Evolutionary conservation across 2,329 filamentous ascomycete species (phyloP), one percentile per base, ranked within the genome.

Genomic region (Hawksworthiomyces lignivorus): DNA sequence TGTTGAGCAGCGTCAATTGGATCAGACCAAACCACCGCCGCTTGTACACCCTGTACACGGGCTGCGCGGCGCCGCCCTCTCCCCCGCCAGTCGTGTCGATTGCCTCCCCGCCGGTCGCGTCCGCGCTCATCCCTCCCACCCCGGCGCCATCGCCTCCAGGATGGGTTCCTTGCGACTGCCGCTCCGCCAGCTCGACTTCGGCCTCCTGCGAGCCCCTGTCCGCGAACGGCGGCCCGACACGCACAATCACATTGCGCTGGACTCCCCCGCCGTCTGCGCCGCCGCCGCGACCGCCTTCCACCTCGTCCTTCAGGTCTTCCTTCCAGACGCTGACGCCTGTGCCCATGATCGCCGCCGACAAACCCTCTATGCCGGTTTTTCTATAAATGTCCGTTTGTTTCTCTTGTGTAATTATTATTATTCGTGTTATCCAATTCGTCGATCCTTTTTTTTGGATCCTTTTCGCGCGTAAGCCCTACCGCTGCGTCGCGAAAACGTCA

Each of bases 11-110:
- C 7, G 88, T 83, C 56, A 97, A 65, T 62, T 95, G 86, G 18
- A 76, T 65, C 39, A 98, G 68, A 1, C 92, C 92, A 59, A 95
- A 85, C 80, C 87, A 98, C 33, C 92, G 76, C 56, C 87, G 76
- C 64, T 84, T 90, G 60, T 97, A 97, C 32, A 61, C 58, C 43
- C 52, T 59, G 50, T 59, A 63, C 29, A 30, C 41, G 14, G 19
- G n/a, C 8, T 21, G 21, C 10, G 26, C 15, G 17, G 17, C 18
- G 31, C 18, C 31, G 5, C 7, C 18, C 18, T 19, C 19, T n/a
- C 15, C 17, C 15, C 15, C 15, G 5, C 11, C 32, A 12, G 18
- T n/a, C n/a, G n/a, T n/a, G n/a, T n/a, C n/a, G n/a, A n/a, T n/a
- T n/a, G n/a, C n/a, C n/a, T n/a, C n/a, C n/a, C n/a, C n/a, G n/a